These are phyloP conservation scores for Fraxinus greggii DNA, from an alignment of 305 asterid genomes.

Conservation along the genomic window DNA sequence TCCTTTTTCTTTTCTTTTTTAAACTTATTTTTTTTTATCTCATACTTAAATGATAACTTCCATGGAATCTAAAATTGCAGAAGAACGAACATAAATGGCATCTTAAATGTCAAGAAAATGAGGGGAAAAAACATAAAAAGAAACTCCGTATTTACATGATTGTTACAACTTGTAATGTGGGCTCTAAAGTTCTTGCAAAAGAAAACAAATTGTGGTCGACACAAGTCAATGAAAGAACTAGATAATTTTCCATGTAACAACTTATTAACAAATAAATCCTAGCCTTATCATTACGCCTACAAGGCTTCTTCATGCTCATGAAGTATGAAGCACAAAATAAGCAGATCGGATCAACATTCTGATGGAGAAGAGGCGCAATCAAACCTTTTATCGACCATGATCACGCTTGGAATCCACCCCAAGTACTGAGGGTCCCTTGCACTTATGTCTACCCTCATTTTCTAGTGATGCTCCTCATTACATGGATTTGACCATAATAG, in stretches of 20 bases:
- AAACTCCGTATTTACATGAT: not conserved
- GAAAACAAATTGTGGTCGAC: not conserved
- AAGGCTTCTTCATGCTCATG: not conserved
- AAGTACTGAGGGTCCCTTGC: too few relatives aligned
- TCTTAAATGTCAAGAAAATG: constrained; percentile 21
- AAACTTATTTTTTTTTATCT: not conserved
- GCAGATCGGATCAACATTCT: too few relatives aligned
- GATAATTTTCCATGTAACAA: not conserved
- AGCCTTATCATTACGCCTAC: not conserved
- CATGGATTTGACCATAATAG: too few relatives aligned
- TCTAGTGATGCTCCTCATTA: too few relatives aligned
- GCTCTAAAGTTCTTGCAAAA: not conserved
- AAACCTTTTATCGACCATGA: too few relatives aligned
- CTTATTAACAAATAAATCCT: not conserved
- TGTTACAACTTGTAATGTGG: not conserved
- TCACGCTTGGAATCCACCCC: too few relatives aligned
- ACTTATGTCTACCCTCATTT: too few relatives aligned
- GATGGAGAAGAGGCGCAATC: too few relatives aligned
- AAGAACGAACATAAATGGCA: not conserved
- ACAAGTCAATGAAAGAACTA: not conserved
- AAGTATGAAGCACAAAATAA: too few relatives aligned
- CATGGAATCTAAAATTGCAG: not conserved
- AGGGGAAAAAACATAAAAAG: not conserved
- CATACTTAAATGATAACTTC: not conserved
- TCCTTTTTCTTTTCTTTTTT: not conserved